Base-by-base conservation (phyloP, 129 eudicot genomes). In the Flaveria robusta region DNA sequence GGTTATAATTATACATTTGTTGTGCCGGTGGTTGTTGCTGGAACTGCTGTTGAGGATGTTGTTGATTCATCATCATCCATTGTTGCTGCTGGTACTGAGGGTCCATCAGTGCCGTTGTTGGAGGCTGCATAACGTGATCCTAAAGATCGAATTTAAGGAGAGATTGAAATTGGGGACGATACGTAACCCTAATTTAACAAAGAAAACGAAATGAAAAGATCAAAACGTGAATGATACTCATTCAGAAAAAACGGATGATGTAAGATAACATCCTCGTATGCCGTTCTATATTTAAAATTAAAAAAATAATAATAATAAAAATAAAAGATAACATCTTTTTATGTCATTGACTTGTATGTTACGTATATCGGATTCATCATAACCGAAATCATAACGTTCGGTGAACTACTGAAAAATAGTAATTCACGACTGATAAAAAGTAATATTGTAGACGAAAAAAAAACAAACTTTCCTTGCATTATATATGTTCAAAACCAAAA, bases 381-480 rank as follows among this genome's bases (percentile, higher is more conserved):
- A n/a, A n/a, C n/a, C n/a, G n/a, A n/a, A n/a, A n/a, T n/a, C n/a
- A n/a, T 7, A 31, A 31, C 7, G 0, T 31, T 31, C 37, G 37
- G 37, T 31, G 6, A 3, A 31, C 4, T 4, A 31, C 5, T 31
- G 5, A 31, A 31, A 31, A 4, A 31, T 31, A 31, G 0, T 31
- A 31, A 31, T 0, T 31, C 37, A 31, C 7, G 37, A 31, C 37
- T 7, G 37, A 29, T 29, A 29, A 3, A 4, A 29, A 31, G 7
- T 4, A 31, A 31, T 31, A 31, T 31, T 31, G 37, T 31, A 31
- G 96, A 50, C 81, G 14, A 62, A 81, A 22, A 81, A 80, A 31
- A 87, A 89, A 70, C 96, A 89, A 66, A 88, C 83, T 10, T 90
- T 90, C 66, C 86, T 90, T 42, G 96, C 83, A 62, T 42, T 90